Evolutionary conservation across 805 yeast genomes (phyloP), one percentile per base, ranked within the genome.

Genomic region (Babjeviella inositovora): DNA sequence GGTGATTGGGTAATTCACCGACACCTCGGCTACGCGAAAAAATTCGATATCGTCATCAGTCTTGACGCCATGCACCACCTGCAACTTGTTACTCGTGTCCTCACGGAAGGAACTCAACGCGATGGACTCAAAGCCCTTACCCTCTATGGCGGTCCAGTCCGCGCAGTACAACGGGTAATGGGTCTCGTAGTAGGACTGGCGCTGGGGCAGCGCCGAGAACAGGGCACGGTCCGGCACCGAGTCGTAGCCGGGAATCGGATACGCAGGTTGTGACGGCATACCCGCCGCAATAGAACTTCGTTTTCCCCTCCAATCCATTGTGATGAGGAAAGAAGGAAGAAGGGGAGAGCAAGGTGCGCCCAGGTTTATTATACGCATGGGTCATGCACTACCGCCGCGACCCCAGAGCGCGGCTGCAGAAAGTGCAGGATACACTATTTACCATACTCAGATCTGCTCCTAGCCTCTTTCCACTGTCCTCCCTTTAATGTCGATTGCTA

Each of bases 71-170:
- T 50, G 45, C 7, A 63, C 31, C 1, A 75, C 45, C 37, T 70
- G 71, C 13, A 84, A 42, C 32, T 66, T 65, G 46, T 85, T 85
- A 19, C 58, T 52, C 14, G 69, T 53, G 23, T 81, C 93, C 43
- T 85, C 96, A 28, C 77, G 64, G 41, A 70, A 81, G 0, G 93
- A 64, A n/a, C 73, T 60, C n/a, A 75, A 41, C 1, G 81, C 90
- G 6, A 79, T 45, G 22, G 58, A 50, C 6, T 70, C 71, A 7
- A 38, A 28, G 3, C 53, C 54, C 3, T 51, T 40, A 7, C 35
- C 32, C 4, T 30, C 32, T n/a, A 49, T 32, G 13, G 32, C 30
- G 5, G 63, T 34, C 79, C 79, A 70, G 30, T 65, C 74, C 15
- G 57, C 43, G 5, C 58, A 52, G 28, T 52, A 64, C 8, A 70